Base-by-base conservation (phyloP, 345 rosid species). In the Noccaea caerulescens region DNA sequence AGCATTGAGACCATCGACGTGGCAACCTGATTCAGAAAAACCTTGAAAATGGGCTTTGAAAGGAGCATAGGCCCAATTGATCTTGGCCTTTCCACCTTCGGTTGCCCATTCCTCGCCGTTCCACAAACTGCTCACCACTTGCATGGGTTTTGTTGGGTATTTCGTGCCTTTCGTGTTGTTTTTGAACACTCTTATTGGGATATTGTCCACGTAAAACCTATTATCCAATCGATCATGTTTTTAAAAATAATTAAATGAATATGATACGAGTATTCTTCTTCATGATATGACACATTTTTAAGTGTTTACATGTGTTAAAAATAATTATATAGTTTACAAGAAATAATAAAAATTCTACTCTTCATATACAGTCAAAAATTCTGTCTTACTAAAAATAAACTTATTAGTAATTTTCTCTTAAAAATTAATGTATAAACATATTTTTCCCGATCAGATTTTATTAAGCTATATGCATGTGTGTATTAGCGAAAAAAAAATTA, bases 81-180 rank as follows among this genome's bases (percentile, higher is more conserved):
- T 82, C 77, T 82, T 87, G 1, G 85, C 68, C 30, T 44, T 57
- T n/a, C 94, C 89, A 18, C 86, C 86, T 1, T 83, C 84, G 3
- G 86, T 85, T 20, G 85, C 90, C 96, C 87, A 89, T 7, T 55
- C 49, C 0, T 80, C 82, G n/a, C 87, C 92, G 14, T 89, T 61
- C 89, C 88, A 89, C 66, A 87, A 43, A 71, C 91, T 89, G 37
- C 68, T 87, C 53, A 69, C 74, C 36, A 85, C 6, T 36, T 78
- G 76, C 92, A 85, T 85, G 8, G 86, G 73, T 32, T 73, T 60
- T 25, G 37, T 7, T 25, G 65, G 65, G 11, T 60, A 42, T 23
- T 4, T 42, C 4, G 7, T 42, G 50, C 83, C 86, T 0, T 23
- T 38, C 37, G 38, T 36, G 12, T 71, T 77, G 83, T 87, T 89